Evolutionary conservation across 2,329 filamentous ascomycete genomes (phyloP).

Genomic region (Diplodia seriata): DNA sequence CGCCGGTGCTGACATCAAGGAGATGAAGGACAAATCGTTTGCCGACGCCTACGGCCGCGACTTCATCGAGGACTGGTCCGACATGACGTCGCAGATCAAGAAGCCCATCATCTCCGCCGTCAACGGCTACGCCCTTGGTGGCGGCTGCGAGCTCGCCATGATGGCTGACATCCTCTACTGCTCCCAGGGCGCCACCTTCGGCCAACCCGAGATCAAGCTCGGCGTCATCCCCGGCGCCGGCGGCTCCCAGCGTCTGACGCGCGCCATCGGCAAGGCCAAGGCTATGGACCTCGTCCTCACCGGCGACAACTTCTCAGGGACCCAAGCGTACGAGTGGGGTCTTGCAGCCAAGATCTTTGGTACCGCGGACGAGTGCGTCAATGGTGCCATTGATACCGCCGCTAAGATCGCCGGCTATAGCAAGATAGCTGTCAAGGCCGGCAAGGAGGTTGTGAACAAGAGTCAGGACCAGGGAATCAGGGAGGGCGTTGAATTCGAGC

Average conservation of each 20-base stretch:
- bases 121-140: constrained; percentile 91
- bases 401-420: constrained; percentile 89
- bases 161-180: constrained; percentile 98
- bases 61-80: constrained; percentile 96
- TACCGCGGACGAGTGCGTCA: constrained; percentile 80
- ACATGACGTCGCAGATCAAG: constrained; percentile 81
- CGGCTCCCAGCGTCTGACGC: constrained; percentile 85
- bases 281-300: constrained; percentile 58
- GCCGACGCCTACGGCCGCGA: constrained; percentile 83
- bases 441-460: constrained; percentile 99
- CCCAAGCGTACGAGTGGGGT: constrained; percentile 88
- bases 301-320: constrained; percentile 75
- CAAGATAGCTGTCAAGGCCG: constrained; percentile 83
- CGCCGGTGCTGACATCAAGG: constrained; percentile 98
- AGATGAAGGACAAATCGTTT: constrained; percentile 95
- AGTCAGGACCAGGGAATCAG: constrained; percentile 87
- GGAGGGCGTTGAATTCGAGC: constrained; percentile 94
- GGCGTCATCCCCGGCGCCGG: constrained; percentile 92
- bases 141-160: constrained; percentile 94
- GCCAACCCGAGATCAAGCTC: constrained; percentile 96
- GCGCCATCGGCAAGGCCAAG: constrained; percentile 59
- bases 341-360: constrained; percentile 83
- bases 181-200: constrained; percentile 84
- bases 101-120: constrained; percentile 95
- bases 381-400: constrained; percentile 80